Evolutionary conservation across 2,329 filamentous ascomycete species (phyloP).

Genomic region (Monosporascus sp.): DNA sequence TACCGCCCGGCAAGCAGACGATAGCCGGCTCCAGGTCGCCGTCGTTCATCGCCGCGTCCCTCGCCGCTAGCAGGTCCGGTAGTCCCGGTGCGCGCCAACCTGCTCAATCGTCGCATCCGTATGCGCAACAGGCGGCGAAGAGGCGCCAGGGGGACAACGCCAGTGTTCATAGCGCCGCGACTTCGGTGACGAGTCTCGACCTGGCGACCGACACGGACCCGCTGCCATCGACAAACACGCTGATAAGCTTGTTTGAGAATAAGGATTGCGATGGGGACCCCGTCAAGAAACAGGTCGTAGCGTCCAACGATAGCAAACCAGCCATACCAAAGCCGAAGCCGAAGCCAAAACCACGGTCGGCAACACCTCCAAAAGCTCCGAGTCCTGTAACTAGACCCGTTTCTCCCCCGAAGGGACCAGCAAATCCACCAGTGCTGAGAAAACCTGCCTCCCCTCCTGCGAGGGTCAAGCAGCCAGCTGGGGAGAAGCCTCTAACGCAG

Average conservation of each 20-base stretch:
- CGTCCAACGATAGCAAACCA: slow-evolving; percentile 1
- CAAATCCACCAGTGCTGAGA: slow-evolving; percentile 14
- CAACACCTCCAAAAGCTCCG: slow-evolving; percentile 26
- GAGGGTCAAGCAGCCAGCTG: background rate
- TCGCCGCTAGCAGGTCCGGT: slow-evolving; percentile 56
- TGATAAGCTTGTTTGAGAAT: slow-evolving; percentile 66
- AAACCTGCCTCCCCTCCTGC: slow-evolving; percentile 12
- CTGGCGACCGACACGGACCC: slow-evolving; percentile 46
- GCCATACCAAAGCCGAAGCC: background rate
- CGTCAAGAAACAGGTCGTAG: slow-evolving; percentile 26
- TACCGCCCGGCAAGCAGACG: slow-evolving; percentile 12
- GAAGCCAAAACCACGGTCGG: slow-evolving; percentile 19
- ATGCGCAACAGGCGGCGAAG: slow-evolving; percentile 15
- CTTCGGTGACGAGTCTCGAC: slow-evolving; percentile 27
- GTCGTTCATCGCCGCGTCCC: slow-evolving; percentile 55
- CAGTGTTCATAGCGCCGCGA: slow-evolving; percentile 22
- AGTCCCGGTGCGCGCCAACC: slow-evolving; percentile 42
- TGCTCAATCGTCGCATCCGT: slow-evolving; percentile 6
- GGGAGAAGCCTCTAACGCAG: slow-evolving; percentile 1
- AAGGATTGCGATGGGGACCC: slow-evolving; percentile 24
- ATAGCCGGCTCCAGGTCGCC: slow-evolving; percentile 42
- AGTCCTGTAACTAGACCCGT: slow-evolving; percentile 20
- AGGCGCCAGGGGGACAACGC: slow-evolving; percentile 22
- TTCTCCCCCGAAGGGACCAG: slow-evolving; percentile 17
- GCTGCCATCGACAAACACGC: slow-evolving; percentile 56